These are phyloP conservation scores for Sordaria brevicollis DNA, from an alignment of 495 filamentous ascomycete species.

Conservation along the genomic window DNA sequence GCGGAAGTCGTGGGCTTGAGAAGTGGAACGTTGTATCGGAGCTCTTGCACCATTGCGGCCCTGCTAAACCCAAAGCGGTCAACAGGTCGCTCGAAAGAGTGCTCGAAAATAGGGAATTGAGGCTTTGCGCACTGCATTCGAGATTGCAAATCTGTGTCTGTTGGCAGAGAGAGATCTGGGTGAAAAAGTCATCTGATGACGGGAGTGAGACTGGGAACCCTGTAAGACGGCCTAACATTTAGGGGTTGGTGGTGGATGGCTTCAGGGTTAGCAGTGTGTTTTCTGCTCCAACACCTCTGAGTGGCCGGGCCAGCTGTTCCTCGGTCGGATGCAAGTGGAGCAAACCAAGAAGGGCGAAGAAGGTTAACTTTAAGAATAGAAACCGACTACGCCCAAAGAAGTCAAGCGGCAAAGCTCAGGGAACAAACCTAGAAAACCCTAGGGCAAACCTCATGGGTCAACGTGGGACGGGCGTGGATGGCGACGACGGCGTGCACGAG, in stretches of 20 bases:
- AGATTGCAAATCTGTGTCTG: background rate
- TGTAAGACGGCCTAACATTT: background rate
- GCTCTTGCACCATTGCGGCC: background rate
- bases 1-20: background rate
- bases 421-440: background rate
- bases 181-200: background rate
- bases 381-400: conserved; percentile 10
- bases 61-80: background rate
- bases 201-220: background rate
- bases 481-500: background rate
- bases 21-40: background rate
- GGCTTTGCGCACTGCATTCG: background rate
- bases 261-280: background rate
- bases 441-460: background rate
- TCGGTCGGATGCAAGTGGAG: conserved; percentile 5
- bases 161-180: background rate
- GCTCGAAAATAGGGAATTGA: background rate
- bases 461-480: background rate
- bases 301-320: background rate
- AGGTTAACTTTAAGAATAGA: conserved; percentile 25
- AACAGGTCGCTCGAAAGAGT: background rate
- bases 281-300: background rate
- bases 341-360: conserved; percentile 6
- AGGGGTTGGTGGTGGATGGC: background rate
- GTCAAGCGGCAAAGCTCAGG: background rate